A percentile compares a stretch with the other conserved stretches of the same genome.
These are phyloP conservation scores for Nigrospora sphaerica DNA, from an alignment of 2,329 filamentous ascomycete species.

Conservation along the genomic window DNA sequence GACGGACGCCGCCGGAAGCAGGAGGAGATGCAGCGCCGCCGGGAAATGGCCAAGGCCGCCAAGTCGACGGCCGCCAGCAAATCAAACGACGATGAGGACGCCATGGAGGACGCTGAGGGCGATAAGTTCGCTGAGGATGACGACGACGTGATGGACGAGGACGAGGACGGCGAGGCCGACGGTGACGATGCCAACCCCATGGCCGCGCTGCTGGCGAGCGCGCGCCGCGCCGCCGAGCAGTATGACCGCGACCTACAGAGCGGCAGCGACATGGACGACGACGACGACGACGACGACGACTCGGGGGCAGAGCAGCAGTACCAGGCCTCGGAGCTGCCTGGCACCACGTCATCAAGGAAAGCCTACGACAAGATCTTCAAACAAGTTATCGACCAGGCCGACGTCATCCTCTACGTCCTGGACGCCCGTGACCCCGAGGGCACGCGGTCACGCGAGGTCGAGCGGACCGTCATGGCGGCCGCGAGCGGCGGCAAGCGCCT, in stretches of 20 bases:
- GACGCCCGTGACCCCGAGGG: slow-evolving; percentile 89
- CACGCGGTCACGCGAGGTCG: slow-evolving; percentile 83
- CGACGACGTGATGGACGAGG: slow-evolving; percentile 26
- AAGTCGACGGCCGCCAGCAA: slow-evolving; percentile 41
- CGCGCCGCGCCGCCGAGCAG: slow-evolving; percentile 67
- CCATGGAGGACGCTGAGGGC: slow-evolving; percentile 33
- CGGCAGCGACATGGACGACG: slow-evolving; percentile 52
- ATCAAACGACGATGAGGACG: slow-evolving; percentile 37
- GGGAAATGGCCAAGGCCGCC: slow-evolving; percentile 64
- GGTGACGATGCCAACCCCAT: slow-evolving; percentile 75
- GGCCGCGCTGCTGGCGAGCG: slow-evolving; percentile 84
- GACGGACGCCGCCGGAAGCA: slow-evolving; percentile 74
- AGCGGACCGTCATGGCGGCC: slow-evolving; percentile 86
- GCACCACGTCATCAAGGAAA: slow-evolving; percentile 62
- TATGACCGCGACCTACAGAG: slow-evolving; percentile 62
- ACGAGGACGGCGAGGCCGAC: slow-evolving; percentile 49
- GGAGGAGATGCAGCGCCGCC: slow-evolving; percentile 66
- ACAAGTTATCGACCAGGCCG: slow-evolving; percentile 79
- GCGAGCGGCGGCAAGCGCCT: slow-evolving; percentile 77
- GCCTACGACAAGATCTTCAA: slow-evolving; percentile 97
- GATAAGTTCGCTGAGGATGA: slow-evolving; percentile 40
- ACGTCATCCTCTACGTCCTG: slow-evolving; percentile 88
- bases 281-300: slow-evolving; percentile 33
- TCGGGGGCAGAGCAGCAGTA: slow-evolving; percentile 38
- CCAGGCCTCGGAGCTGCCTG: slow-evolving; percentile 41